These are phyloP conservation scores for Wilcoxina mikolae DNA, from an alignment of 495 filamentous ascomycete genomes.

Conservation along the genomic window DNA sequence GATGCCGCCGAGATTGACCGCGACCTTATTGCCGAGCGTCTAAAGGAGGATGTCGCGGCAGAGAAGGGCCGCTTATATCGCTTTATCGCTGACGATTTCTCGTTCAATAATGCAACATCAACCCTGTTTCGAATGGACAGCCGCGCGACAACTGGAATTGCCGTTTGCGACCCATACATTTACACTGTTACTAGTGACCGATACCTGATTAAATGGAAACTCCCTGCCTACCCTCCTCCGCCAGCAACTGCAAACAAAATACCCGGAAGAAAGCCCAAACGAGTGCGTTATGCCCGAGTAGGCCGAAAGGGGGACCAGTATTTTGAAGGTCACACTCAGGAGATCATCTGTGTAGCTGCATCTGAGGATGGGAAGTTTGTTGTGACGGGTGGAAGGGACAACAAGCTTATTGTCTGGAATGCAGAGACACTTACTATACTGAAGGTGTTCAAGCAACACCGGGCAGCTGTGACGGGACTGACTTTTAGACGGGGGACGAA, in stretches of 20 bases:
- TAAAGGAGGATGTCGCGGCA: constrained; percentile 87
- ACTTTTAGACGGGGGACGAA: constrained; percentile 80
- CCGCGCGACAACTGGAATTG: constrained; percentile 63
- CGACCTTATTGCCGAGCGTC: constrained; percentile 74
- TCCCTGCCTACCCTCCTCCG: constrained; percentile 32
- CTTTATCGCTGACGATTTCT: constrained; percentile 52
- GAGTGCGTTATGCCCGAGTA: constrained; percentile 51
- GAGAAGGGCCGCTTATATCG: constrained; percentile 81
- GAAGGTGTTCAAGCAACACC: constrained; percentile 79
- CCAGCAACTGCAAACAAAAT: constrained; percentile 18
- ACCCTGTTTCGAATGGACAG: constrained; percentile 62
- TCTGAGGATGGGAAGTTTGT: constrained; percentile 80
- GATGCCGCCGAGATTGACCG: constrained; percentile 86
- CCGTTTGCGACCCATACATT: constrained; percentile 57
- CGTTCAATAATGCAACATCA: constrained; percentile 46
- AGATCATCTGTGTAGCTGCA: constrained; percentile 69
- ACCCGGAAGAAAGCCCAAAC: constrained; percentile 52
- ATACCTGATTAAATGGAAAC: constrained; percentile 72
- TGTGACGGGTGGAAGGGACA: constrained; percentile 74
- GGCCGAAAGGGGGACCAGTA: constrained; percentile 33
- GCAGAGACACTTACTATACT: constrained; percentile 58
- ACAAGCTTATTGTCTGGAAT: constrained; percentile 73
- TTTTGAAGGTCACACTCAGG: constrained; percentile 52
- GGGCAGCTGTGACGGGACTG: constrained; percentile 69
- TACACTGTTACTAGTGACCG: constrained; percentile 83